Evolutionary conservation across 148 eudicot genomes (phyloP), one percentile per base, ranked within the genome.

Genomic region (Fagopyrum tataricum): DNA sequence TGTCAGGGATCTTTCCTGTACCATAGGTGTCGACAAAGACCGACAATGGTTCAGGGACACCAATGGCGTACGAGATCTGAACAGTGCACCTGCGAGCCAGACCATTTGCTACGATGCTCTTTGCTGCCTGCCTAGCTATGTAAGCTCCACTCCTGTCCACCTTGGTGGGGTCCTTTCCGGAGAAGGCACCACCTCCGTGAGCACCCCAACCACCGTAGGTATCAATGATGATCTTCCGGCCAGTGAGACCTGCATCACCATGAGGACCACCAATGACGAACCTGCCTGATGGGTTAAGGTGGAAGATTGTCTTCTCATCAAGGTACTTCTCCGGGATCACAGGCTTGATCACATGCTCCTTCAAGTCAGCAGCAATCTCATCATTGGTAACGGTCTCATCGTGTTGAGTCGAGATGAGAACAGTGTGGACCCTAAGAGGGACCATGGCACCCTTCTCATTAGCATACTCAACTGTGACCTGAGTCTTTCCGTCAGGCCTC

Each of bases 191-290:
- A 56, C 87, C 87, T 62, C 87, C 87, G 24, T 81, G 87, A 13
- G 87, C 87, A 24, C 87, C 87, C 87, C 87, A 84, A 47, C 87
- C 87, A 37, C 84, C 87, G n/a, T 84, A 84, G 8, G 84, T 84
- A 73, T 85, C 88, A 5, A 85, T 81, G 31, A 85, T 87, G 85
- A 85, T 88, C 83, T 88, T 88, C 24, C 91, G 85, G 1, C 91
- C 91, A 4, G 91, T 85, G 26, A 88, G 86, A 21, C 89, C 89
- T 41, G 89, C 91, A 68, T 88, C 91, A 26, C 91, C 89, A 40
- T 88, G 91, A n/a, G 91, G 91, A 24, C 91, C 91, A 56, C 89
- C 91, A 68, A 88, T 88, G 17, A 88, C 89, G 51, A 87, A 87
- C 4, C 90, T 83, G 37, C 90, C 90, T 4, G 90, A 87, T 2